Conservation (phyloP, 139 green algal species). For the Ettlia oleoabundans region DNA sequence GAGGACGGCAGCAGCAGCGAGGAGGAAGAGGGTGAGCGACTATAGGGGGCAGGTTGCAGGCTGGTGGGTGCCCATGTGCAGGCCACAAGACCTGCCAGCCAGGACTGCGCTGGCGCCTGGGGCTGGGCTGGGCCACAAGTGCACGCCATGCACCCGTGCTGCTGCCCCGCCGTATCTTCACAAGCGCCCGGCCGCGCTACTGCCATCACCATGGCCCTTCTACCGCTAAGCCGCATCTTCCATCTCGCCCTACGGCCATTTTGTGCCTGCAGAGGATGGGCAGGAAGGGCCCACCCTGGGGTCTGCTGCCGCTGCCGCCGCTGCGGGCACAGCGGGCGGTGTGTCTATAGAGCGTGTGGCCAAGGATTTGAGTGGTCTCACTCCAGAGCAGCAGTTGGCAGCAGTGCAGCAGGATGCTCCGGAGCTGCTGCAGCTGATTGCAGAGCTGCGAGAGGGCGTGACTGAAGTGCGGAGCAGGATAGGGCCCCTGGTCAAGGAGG, state of each 20-base stretch:
- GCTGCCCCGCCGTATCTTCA: too few species aligned
- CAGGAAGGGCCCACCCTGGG: constrained; percentile 43
- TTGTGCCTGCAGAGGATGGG: constrained; percentile 26
- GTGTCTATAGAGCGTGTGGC: constrained; percentile 61
- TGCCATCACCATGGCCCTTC: too few species aligned
- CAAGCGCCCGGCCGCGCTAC: too few species aligned
- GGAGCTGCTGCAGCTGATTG: constrained; percentile 83
- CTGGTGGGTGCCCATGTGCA: too few species aligned
- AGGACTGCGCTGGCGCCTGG: too few species aligned
- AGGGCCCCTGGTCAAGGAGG: constrained; percentile 78
- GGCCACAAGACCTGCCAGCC: too few species aligned
- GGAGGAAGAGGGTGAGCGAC: constrained; percentile 25
- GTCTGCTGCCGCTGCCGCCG: constrained; percentile 15
- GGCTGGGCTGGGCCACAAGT: too few species aligned
- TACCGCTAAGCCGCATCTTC: too few species aligned
- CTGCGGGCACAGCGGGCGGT: too few species aligned
- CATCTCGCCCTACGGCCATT: too few species aligned
- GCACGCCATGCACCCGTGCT: too few species aligned
- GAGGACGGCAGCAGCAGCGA: constrained; percentile 48
- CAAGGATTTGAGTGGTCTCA: constrained; percentile 48
- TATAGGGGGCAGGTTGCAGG: too few species aligned
- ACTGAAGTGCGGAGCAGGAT: constrained; percentile 63
- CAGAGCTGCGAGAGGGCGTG: constrained; percentile 66
- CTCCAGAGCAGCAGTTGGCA: constrained; percentile 50
- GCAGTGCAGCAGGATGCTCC: constrained; percentile 78